Conservation (phyloP, 1,139 yeast genomes). For the Taphrina sp. region DNA sequence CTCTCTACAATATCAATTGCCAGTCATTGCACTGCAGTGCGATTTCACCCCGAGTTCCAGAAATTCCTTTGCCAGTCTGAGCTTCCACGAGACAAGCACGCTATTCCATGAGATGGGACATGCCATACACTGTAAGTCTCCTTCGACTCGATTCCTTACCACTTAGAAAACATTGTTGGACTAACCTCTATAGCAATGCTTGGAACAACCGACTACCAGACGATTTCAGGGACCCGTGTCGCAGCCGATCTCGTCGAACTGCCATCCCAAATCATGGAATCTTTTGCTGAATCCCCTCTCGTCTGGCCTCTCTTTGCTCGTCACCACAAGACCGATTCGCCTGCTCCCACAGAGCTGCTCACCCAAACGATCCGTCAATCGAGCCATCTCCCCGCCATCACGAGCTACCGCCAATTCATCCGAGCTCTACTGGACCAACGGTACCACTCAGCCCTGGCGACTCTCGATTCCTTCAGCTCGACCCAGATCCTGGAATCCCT, state of each 20-base stretch:
- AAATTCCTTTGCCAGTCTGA: constrained; percentile 51
- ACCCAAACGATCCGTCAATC: constrained; percentile 55
- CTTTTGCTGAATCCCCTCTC: constrained; percentile 76
- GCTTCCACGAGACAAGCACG: constrained; percentile 82
- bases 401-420: constrained; percentile 80
- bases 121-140: constrained; percentile 65
- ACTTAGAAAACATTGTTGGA: background rate
- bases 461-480: constrained; percentile 49
- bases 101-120: constrained; percentile 99
- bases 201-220: constrained; percentile 85
- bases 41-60: constrained; percentile 54
- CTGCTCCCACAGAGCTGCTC: constrained; percentile 55
- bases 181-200: constrained; percentile 57
- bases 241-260: constrained; percentile 94
- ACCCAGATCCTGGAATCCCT: constrained; percentile 63
- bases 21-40: constrained; percentile 85
- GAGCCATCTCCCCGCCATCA: constrained; percentile 62
- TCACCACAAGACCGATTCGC: constrained; percentile 68
- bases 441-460: constrained; percentile 54
- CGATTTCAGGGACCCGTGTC: constrained; percentile 91
- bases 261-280: constrained; percentile 94
- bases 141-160: background rate
- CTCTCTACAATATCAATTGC: constrained; percentile 65
- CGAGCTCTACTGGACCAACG: constrained; percentile 87
- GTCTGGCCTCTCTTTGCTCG: constrained; percentile 71